Conservation (phyloP, 352 stramenopile species). For the Thalassiosira sp. region DNA sequence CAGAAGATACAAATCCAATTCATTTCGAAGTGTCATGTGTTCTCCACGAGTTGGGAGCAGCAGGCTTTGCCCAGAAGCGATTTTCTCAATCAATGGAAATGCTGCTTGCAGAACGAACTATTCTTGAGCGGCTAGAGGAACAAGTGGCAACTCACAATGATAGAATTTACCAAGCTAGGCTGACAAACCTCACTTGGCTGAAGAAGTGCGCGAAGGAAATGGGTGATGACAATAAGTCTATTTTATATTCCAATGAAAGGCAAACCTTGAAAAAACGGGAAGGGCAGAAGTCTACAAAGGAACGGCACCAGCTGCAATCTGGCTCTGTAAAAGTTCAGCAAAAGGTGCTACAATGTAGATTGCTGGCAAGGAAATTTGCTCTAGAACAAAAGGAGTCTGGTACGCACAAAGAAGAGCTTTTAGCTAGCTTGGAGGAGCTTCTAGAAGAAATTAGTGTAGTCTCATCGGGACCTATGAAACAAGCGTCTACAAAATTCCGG, state of each 20-base stretch:
- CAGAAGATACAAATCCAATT: slow-evolving; percentile 54
- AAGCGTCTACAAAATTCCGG: slow-evolving; percentile 43
- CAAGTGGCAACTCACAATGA: slow-evolving; percentile 31
- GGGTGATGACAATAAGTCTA: slow-evolving; percentile 49
- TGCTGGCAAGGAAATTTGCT: slow-evolving; percentile 35
- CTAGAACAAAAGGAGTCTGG: no score
- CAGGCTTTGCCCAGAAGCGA: slow-evolving; percentile 53
- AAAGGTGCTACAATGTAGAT: slow-evolving; percentile 54
- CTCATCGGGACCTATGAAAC: slow-evolving; percentile 30
- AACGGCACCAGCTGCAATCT: slow-evolving; percentile 7
- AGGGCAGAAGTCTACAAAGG: slow-evolving; percentile 6
- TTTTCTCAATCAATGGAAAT: slow-evolving; percentile 53
- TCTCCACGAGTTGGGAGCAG: slow-evolving; percentile 63
- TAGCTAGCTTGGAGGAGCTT: not conserved
- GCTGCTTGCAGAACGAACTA: slow-evolving; percentile 50
- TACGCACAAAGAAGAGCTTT: no score
- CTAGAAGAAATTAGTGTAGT: not conserved
- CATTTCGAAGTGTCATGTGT: slow-evolving; percentile 70
- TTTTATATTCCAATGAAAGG: slow-evolving; percentile 39
- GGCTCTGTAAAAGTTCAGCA: slow-evolving; percentile 31
- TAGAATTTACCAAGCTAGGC: slow-evolving; percentile 51
- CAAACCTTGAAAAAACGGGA: slow-evolving; percentile 39
- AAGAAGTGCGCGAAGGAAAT: slow-evolving; percentile 64
- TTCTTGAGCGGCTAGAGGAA: slow-evolving; percentile 56
- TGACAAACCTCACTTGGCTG: slow-evolving; percentile 75